Evolutionary conservation across 2,329 filamentous ascomycete genomes (phyloP).

Genomic region (Paramyrothecium roridum): DNA sequence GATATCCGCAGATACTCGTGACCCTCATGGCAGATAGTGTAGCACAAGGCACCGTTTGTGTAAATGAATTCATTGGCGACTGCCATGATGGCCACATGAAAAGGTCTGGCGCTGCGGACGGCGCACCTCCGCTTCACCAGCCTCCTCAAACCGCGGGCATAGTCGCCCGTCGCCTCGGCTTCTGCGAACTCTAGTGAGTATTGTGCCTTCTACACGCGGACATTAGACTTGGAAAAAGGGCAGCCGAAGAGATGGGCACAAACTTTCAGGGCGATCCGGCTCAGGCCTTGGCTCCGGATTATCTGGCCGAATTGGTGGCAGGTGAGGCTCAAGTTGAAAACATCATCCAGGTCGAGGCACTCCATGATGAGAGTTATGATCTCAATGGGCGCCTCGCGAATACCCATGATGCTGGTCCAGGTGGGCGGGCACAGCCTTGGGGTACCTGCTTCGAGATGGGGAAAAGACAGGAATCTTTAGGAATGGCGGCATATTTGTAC

Average conservation of each 20-base stretch:
- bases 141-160: constrained; percentile 40
- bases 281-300: constrained; percentile 52
- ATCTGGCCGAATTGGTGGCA: constrained; percentile 49
- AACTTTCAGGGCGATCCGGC: constrained; percentile 57
- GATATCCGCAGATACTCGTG: constrained; percentile 50
- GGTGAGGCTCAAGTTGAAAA: constrained; percentile 51
- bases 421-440: background rate
- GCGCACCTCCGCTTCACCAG: constrained; percentile 60
- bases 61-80: constrained; percentile 61
- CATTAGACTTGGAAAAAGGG: background rate
- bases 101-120: constrained; percentile 59
- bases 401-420: constrained; percentile 32
- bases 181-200: constrained; percentile 17
- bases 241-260: constrained; percentile 8
- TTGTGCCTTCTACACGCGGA: constrained; percentile 11
- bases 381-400: constrained; percentile 55
- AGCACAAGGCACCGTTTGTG: constrained; percentile 61
- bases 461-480: background rate
- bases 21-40: constrained; percentile 44
- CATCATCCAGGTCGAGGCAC: constrained; percentile 54
- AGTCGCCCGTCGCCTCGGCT: constrained; percentile 13
- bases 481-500: background rate
- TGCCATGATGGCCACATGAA: constrained; percentile 56
- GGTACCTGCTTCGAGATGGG: background rate
- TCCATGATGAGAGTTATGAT: constrained; percentile 57